phyloP scores from a whole-genome alignment of 495 filamentous ascomycete species.

The Xylaria curta region DNA sequence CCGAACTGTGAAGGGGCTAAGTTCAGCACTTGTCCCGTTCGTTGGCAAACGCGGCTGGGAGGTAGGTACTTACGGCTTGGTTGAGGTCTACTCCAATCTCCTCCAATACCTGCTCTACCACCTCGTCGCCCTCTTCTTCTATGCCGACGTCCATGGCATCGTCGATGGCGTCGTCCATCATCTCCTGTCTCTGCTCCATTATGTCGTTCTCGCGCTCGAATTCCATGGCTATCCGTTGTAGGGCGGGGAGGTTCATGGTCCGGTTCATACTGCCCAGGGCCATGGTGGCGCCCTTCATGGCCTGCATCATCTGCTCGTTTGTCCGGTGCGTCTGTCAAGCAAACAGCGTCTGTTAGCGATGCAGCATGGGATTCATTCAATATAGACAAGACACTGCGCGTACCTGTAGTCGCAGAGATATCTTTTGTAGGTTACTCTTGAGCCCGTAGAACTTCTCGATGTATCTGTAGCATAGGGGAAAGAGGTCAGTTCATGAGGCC shows the following conservation, averaged over 20 bases:
- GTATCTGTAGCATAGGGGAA: conserved; percentile 61
- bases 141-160: conserved; percentile 94
- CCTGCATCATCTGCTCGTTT: conserved; percentile 99
- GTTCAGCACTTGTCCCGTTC: conserved; percentile 29
- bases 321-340: conserved; percentile 92
- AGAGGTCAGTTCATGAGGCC: conserved; percentile 19
- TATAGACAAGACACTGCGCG: conserved; percentile 30
- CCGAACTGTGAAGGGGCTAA: conserved; percentile 63
- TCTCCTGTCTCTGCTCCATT: conserved; percentile 98
- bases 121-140: conserved; percentile 90
- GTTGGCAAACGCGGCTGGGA: not conserved
- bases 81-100: conserved; percentile 95
- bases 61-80: conserved; percentile 70
- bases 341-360: conserved; percentile 22
- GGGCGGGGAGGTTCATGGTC: conserved; percentile 92
- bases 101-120: conserved; percentile 93
- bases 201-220: conserved; percentile 99
- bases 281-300: conserved; percentile 96
- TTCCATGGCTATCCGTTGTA: conserved; percentile 98
- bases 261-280: conserved; percentile 95
- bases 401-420: conserved; percentile 93
- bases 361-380: not conserved
- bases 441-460: conserved; percentile 98
- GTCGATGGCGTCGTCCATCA: conserved; percentile 99
- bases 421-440: conserved; percentile 95